phyloP scores from a whole-genome alignment of 2,329 filamentous ascomycete species.

The Aspergillus sclerotialis region DNA sequence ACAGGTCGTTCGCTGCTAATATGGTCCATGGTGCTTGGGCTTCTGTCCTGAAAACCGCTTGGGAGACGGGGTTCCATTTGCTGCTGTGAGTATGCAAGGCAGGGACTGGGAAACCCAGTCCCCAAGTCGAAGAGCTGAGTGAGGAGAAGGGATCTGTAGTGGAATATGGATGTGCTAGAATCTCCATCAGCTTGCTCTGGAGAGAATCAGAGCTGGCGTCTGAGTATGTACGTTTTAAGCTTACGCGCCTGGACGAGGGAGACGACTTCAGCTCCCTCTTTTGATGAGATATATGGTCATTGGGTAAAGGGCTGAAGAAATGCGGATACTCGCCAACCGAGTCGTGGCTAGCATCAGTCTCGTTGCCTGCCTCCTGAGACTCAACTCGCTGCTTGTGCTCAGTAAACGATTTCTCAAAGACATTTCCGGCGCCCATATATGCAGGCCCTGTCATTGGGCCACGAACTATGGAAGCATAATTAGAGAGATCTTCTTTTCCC shows the following conservation, averaged over 20 bases:
- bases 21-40: constrained; percentile 89
- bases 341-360: constrained; percentile 10
- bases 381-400: constrained; percentile 24
- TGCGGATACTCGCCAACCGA: constrained; percentile 16
- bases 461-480: constrained; percentile 38
- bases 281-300: constrained; percentile 24
- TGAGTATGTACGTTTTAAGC: constrained; percentile 79
- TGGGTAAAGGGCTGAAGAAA: constrained; percentile 22
- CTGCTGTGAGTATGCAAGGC: constrained; percentile 81
- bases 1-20: constrained; percentile 88
- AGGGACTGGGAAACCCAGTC: constrained; percentile 38
- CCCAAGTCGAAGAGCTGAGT: constrained; percentile 25
- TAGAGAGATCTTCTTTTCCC: constrained; percentile 48
- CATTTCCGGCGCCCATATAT: constrained; percentile 63
- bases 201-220: constrained; percentile 68
- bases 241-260: constrained; percentile 55
- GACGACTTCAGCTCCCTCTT: constrained; percentile 32
- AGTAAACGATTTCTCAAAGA: constrained; percentile 78
- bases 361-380: constrained; percentile 13
- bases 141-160: constrained; percentile 42
- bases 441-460: constrained; percentile 78
- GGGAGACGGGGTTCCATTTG: constrained; percentile 81
- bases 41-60: constrained; percentile 97
- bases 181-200: constrained; percentile 78
- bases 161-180: constrained; percentile 73